A percentile compares a stretch with the other conserved stretches of the same genome.
phyloP scores from a whole-genome alignment of 2,329 filamentous ascomycete genomes.

The Aschersonia sp. region DNA sequence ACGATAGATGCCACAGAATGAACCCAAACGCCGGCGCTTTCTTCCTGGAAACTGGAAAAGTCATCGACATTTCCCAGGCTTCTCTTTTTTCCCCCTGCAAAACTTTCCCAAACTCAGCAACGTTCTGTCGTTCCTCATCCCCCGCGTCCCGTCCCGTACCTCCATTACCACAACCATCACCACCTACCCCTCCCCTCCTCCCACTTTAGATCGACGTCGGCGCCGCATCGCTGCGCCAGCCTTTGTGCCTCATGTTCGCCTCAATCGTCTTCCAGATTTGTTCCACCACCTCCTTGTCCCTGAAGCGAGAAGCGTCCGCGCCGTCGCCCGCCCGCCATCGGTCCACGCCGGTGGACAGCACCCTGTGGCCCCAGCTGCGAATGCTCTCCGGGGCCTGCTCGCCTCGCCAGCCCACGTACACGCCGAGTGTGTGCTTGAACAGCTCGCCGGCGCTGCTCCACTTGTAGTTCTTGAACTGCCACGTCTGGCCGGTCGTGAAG shows the following conservation, averaged over 20 bases:
- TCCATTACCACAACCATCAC: too few relatives aligned
- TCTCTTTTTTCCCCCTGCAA: too few relatives aligned
- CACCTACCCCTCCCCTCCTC: not conserved
- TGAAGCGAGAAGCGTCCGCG: constrained; percentile 48
- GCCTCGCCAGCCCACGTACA: constrained; percentile 85
- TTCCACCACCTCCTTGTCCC: constrained; percentile 88
- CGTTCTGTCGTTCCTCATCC: too few relatives aligned
- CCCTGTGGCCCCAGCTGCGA: constrained; percentile 71
- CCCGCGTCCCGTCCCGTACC: too few relatives aligned
- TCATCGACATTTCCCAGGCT: too few relatives aligned
- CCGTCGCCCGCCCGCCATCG: constrained; percentile 51
- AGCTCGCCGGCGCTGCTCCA: constrained; percentile 82
- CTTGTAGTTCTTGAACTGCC: constrained; percentile 98
- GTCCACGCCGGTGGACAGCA: constrained; percentile 68
- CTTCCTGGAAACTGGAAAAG: too few relatives aligned
- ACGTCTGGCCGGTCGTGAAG: constrained; percentile 92
- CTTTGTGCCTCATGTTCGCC: constrained; percentile 69
- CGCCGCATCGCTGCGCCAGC: constrained; percentile 63
- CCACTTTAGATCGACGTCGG: constrained; percentile 33
- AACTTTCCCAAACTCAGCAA: too few relatives aligned
- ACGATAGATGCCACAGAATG: too few relatives aligned
- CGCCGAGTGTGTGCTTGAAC: constrained; percentile 73
- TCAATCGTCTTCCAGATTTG: constrained; percentile 84
- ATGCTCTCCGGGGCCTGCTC: constrained; percentile 68
- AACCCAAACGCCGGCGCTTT: too few relatives aligned